Conservation (phyloP, 495 filamentous ascomycete genomes). For the Margaritispora aquatica region DNA sequence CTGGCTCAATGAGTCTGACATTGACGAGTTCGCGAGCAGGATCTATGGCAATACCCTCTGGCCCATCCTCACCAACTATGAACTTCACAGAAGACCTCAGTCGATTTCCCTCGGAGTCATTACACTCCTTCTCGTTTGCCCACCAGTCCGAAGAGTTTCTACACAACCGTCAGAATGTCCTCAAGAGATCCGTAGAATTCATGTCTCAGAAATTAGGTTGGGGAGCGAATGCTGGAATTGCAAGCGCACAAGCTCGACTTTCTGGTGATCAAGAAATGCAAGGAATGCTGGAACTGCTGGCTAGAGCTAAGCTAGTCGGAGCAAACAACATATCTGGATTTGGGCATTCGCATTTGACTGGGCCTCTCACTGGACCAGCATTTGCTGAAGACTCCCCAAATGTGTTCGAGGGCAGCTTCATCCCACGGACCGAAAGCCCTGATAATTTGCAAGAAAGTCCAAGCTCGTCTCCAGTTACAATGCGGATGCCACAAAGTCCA, state of each 20-base stretch:
- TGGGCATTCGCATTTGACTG: conserved; percentile 37
- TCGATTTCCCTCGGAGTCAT: conserved; percentile 88
- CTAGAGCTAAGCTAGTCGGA: conserved; percentile 69
- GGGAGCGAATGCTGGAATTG: conserved; percentile 55
- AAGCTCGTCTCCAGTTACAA: conserved; percentile 29
- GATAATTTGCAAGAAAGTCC: conserved; percentile 35
- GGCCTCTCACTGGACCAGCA: conserved; percentile 73
- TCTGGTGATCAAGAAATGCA: conserved; percentile 83
- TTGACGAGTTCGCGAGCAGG: conserved; percentile 29
- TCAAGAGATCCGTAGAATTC: conserved; percentile 94
- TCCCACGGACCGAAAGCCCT: conserved; percentile 46
- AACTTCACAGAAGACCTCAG: conserved; percentile 81
- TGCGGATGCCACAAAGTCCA: conserved; percentile 1
- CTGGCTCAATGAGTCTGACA: conserved; percentile 55
- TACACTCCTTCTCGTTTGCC: conserved; percentile 98
- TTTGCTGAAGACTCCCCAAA: conserved; percentile 57
- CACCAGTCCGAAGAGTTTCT: conserved; percentile 90
- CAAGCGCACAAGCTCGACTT: conserved; percentile 73
- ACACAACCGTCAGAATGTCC: conserved; percentile 83
- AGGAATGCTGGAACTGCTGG: conserved; percentile 82
- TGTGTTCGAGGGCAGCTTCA: conserved; percentile 74
- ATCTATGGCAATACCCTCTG: conserved; percentile 28
- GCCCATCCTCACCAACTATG: conserved; percentile 57
- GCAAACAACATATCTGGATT: conserved; percentile 33
- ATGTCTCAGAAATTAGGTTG: conserved; percentile 93